A percentile compares a stretch with the other conserved stretches of the same genome.
These are phyloP conservation scores for Amniculicola lignicola DNA, from an alignment of 495 filamentous ascomycete species.

Conservation along the genomic window DNA sequence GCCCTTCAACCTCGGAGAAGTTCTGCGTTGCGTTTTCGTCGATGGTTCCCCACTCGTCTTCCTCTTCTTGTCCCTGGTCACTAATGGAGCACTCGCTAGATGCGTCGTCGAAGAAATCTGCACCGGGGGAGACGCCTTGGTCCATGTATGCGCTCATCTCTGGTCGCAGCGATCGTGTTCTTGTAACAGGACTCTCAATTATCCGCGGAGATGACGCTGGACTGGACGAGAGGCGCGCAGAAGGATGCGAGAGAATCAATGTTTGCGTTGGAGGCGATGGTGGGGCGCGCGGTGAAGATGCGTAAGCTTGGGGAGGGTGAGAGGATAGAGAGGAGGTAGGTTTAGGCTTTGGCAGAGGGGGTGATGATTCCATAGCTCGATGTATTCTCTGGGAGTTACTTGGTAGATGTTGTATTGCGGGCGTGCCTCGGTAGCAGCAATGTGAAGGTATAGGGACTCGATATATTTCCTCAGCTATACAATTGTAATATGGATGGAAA, in stretches of 20 bases:
- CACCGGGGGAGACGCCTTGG: slow-evolving; percentile 3
- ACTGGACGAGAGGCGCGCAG: slow-evolving; percentile 18
- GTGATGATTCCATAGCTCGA: too few relatives aligned
- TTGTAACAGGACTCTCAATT: not conserved
- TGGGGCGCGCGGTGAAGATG: not conserved
- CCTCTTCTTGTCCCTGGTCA: not conserved
- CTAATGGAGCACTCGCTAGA: slow-evolving; percentile 1
- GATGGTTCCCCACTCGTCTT: too few relatives aligned
- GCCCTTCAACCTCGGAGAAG: slow-evolving; percentile 6
- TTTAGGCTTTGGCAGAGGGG: too few relatives aligned
- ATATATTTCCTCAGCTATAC: too few relatives aligned
- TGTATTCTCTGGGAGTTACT: too few relatives aligned
- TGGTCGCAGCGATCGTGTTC: slow-evolving; percentile 15
- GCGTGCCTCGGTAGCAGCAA: too few relatives aligned
- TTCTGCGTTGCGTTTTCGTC: slow-evolving; percentile 3
- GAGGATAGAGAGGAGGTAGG: too few relatives aligned
- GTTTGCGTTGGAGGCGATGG: not conserved
- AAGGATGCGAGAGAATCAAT: not conserved
- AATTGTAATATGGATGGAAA: too few relatives aligned
- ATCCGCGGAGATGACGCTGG: slow-evolving; percentile 22
- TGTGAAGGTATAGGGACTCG: too few relatives aligned
- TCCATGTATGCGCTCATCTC: slow-evolving; percentile 22
- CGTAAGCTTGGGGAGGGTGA: too few relatives aligned
- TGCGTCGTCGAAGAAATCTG: slow-evolving; percentile 24
- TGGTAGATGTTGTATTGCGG: too few relatives aligned